Conservation (phyloP, 257 asterid species). For the Plantago major region DNA sequence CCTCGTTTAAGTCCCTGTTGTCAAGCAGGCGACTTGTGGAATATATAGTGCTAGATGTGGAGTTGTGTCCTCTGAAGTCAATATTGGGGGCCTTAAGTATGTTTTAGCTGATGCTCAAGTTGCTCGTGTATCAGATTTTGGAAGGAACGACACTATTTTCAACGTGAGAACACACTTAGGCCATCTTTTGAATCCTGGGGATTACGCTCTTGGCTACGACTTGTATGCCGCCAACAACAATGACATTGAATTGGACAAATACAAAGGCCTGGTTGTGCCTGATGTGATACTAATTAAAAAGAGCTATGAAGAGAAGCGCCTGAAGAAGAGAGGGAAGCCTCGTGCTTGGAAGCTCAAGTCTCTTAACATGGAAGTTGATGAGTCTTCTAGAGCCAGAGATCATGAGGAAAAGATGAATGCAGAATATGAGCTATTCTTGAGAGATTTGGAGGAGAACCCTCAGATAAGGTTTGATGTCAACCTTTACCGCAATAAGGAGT, state of each 20-base stretch:
- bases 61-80: conserved; percentile 31
- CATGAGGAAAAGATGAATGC: conserved; percentile 36
- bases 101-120: conserved; percentile 45
- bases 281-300: conserved; percentile 8
- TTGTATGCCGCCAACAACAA: conserved; percentile 22
- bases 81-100: conserved; percentile 29
- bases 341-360: conserved; percentile 42
- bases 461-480: conserved; percentile 40
- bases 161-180: neutral
- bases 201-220: conserved; percentile 57
- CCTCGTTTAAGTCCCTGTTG: conserved; percentile 38
- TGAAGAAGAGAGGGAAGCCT: conserved; percentile 28
- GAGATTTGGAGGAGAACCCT: conserved; percentile 54
- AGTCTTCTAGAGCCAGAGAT: conserved; percentile 25
- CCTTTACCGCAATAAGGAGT: conserved; percentile 38
- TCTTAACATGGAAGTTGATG: conserved; percentile 43
- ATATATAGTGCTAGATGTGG: conserved; percentile 40
- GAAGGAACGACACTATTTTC: neutral
- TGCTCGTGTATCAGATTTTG: conserved; percentile 21
- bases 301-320: conserved; percentile 17
- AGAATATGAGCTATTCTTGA: conserved; percentile 51
- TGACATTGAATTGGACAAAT: conserved; percentile 10
- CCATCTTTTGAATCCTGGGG: conserved; percentile 36
- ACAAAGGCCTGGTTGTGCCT: conserved; percentile 2
- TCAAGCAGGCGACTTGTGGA: conserved; percentile 46